Base-by-base conservation (phyloP, 208 protist genomes). In the Trypanosoma conorhini region DNA sequence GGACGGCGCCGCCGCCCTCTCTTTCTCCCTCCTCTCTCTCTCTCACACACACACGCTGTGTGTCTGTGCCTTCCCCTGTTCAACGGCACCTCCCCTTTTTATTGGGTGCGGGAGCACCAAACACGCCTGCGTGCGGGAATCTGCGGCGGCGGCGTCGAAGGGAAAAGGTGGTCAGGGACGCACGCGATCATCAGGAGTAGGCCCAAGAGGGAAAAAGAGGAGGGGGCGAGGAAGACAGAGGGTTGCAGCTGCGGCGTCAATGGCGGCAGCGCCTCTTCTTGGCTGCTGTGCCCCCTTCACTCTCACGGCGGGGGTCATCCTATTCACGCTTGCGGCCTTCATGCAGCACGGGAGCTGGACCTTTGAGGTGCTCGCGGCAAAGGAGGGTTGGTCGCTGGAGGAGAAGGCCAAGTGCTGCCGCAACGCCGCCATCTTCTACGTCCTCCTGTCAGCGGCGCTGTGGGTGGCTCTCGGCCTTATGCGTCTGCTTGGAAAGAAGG, bases 331-430 rank as follows among this genome's bases (percentile, higher is more conserved):
- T 40, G 26, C 51, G 0, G 48, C 42, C 21, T 38, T 67, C 51
- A 61, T 76, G 57, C 26, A 62, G 46, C 55, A 64, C n/a, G 74
- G 73, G 26, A 85, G 72, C 66, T 84, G 77, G 80, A 94, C 88
- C n/a, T 94, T 94, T 50, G 62, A 81, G 22, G 72, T 94, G 12
- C 46, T 89, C n/a, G 74, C 81, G 31, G 82, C 75, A 9, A 86
- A 89, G 62, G 57, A 86, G 35, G 70, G 70, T n/a, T 94, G 88
- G 88, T 77, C 89, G 21, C 48, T 64, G 40, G 33, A 62, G 17
- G 63, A 78, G 62, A 94, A 94, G 74, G 78, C 88, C 2, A 5
- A 31, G 1, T 74, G 76, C 60, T 91, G 85, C 61, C 57, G 59
- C 28, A 80, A 77, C 24, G 88, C 82, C 12, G 85, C 70, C n/a